phyloP scores from a whole-genome alignment of 164 flowering plant genomes.

The Platanus orientalis region DNA sequence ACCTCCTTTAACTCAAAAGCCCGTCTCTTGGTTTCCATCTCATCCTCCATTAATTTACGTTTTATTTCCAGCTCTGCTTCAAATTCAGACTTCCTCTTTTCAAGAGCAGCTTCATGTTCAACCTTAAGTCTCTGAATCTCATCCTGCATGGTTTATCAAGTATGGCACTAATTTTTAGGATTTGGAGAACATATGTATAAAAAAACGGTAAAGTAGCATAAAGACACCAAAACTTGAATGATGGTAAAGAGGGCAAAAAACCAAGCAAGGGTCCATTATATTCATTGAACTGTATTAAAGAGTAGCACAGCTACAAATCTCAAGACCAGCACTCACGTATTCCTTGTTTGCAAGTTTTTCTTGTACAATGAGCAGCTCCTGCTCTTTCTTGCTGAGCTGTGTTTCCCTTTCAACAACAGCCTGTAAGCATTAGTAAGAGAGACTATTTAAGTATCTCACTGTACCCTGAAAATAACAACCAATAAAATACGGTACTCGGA shows the following conservation, averaged over 20 bases:
- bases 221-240: background rate
- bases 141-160: conserved; percentile 38
- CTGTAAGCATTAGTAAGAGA: conserved; percentile 34
- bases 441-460: background rate
- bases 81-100: conserved; percentile 43
- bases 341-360: conserved; percentile 63
- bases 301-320: background rate
- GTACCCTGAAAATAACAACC: background rate
- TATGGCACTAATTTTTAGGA: background rate
- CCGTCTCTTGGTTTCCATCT: conserved; percentile 67
- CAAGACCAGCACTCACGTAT: conserved; percentile 43
- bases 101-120: conserved; percentile 49
- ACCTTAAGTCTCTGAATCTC: conserved; percentile 46
- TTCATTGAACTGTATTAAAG: background rate
- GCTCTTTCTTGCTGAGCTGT: conserved; percentile 55
- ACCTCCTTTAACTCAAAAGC: conserved; percentile 77
- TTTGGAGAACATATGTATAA: background rate
- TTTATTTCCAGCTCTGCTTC: conserved; percentile 60
- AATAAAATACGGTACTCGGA: background rate
- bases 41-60: conserved; percentile 60
- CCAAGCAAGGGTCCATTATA: background rate
- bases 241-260: background rate
- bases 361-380: conserved; percentile 56
- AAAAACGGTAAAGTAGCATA: background rate
- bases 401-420: conserved; percentile 50